Evolutionary conservation across 1,284 basidiomycete species (phyloP).

Genomic region (Coriolopsis trogii): DNA sequence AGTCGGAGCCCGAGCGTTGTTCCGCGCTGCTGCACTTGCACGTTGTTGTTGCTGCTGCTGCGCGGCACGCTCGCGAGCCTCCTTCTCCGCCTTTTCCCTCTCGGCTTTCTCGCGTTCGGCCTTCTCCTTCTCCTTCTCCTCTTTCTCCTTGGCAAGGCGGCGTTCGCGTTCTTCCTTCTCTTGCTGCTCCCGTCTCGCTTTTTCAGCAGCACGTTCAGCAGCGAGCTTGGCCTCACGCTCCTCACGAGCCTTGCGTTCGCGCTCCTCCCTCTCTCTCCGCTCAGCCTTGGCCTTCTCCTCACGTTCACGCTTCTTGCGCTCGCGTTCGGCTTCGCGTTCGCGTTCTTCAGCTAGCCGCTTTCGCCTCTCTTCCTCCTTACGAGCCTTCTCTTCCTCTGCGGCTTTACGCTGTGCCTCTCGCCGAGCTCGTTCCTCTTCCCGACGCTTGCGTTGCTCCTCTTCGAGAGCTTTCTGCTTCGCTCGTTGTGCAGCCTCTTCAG

Average conservation of each 20-base stretch:
- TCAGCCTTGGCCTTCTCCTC: slow-evolving; percentile 70
- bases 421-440: slow-evolving; percentile 72
- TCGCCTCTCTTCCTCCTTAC: slow-evolving; percentile 79
- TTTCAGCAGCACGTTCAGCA: slow-evolving; percentile 53
- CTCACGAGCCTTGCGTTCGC: slow-evolving; percentile 57
- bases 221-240: slow-evolving; percentile 56
- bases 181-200: slow-evolving; percentile 49
- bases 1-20: slow-evolving; percentile 44
- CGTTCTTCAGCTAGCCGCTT: slow-evolving; percentile 74
- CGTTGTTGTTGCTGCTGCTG: slow-evolving; percentile 39
- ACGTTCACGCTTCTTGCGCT: slow-evolving; percentile 60
- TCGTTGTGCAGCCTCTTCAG: slow-evolving; percentile 75
- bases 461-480: slow-evolving; percentile 67
- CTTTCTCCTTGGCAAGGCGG: slow-evolving; percentile 48
- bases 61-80: slow-evolving; percentile 42
- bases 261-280: slow-evolving; percentile 67
- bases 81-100: slow-evolving; percentile 51
- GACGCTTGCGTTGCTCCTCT: slow-evolving; percentile 66
- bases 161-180: slow-evolving; percentile 69
- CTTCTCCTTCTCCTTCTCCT: slow-evolving; percentile 62
- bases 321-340: slow-evolving; percentile 65
- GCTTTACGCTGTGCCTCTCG: slow-evolving; percentile 77
- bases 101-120: slow-evolving; percentile 63
- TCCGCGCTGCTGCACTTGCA: slow-evolving; percentile 32
- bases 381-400: slow-evolving; percentile 77